Conservation (phyloP, 192 early-diverging fungal genomes). For the Coemansia sp. region DNA sequence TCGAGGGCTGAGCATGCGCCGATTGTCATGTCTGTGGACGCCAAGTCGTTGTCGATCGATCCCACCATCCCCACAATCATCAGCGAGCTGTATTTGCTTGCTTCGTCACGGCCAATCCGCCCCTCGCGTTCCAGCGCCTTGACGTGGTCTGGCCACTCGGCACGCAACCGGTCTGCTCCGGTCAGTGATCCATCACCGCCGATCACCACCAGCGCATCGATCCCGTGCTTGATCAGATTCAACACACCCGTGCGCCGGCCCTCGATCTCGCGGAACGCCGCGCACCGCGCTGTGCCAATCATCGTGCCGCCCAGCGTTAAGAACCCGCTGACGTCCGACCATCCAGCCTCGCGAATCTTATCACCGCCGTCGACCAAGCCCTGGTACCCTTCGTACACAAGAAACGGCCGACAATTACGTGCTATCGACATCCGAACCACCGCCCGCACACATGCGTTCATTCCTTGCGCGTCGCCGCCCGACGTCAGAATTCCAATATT, state of each 20-base stretch:
- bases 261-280: conserved; percentile 76
- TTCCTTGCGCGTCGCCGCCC: conserved; percentile 95
- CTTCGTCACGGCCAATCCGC: conserved; percentile 61
- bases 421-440: conserved; percentile 86
- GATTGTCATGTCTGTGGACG: conserved; percentile 90
- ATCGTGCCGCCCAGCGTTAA: conserved; percentile 85
- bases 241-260: conserved; percentile 80
- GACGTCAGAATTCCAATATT: conserved; percentile 92
- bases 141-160: conserved; percentile 86
- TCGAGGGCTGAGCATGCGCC: conserved; percentile 91
- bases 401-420: conserved; percentile 78
- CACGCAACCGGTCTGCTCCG: conserved; percentile 86
- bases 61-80: conserved; percentile 97
- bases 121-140: conserved; percentile 67
- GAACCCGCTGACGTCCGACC: conserved; percentile 91
- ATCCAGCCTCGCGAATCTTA: conserved; percentile 77
- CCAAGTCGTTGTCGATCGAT: conserved; percentile 95
- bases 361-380: conserved; percentile 92
- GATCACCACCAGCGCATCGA: conserved; percentile 92
- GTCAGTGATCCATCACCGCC: conserved; percentile 97
- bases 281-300: conserved; percentile 92
- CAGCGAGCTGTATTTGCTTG: conserved; percentile 62
- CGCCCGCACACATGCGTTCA: conserved; percentile 93
- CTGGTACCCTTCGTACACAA: conserved; percentile 95
- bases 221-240: conserved; percentile 88